These are phyloP conservation scores for Mortierella sp. DNA, from an alignment of 371 early-diverging fungal species.

Conservation along the genomic window DNA sequence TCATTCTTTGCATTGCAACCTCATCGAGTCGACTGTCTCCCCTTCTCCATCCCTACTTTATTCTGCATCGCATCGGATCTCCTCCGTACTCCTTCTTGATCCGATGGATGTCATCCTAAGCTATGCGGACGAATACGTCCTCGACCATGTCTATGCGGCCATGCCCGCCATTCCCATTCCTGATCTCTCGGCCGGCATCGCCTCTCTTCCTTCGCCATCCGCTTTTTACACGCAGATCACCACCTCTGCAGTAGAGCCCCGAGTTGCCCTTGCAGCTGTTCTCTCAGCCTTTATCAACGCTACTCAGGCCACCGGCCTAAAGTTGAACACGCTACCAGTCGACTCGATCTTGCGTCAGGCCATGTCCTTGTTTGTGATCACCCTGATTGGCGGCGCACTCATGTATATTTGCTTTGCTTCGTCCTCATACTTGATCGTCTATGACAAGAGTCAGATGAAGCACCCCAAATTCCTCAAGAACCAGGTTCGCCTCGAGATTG, in stretches of 20 bases:
- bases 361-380: conserved; percentile 74
- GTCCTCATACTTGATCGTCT: conserved; percentile 83
- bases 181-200: conserved; percentile 52
- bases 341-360: conserved; percentile 76
- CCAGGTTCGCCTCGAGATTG: conserved; percentile 89
- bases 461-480: conserved; percentile 93
- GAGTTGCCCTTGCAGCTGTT: conserved; percentile 9
- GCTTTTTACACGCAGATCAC: conserved; percentile 12
- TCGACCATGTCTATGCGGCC: conserved; percentile 66
- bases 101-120: conserved; percentile 81
- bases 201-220: conserved; percentile 30
- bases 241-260: conserved; percentile 9
- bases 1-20: too few species aligned
- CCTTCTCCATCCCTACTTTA: background rate
- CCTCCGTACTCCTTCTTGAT: background rate
- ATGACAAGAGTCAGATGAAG: conserved; percentile 86
- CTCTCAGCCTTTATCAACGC: conserved; percentile 56
- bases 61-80: background rate
- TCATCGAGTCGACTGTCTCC: background rate
- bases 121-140: conserved; percentile 65
- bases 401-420: conserved; percentile 84
- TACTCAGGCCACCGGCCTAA: conserved; percentile 49
- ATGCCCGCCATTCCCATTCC: conserved; percentile 56
- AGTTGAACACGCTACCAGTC: conserved; percentile 59
- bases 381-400: conserved; percentile 75